Percentiles rank a stretch among this genome's conserved stretches.
Conservation (phyloP, 768 basidiomycete genomes). For the Pholiota molesta region DNA sequence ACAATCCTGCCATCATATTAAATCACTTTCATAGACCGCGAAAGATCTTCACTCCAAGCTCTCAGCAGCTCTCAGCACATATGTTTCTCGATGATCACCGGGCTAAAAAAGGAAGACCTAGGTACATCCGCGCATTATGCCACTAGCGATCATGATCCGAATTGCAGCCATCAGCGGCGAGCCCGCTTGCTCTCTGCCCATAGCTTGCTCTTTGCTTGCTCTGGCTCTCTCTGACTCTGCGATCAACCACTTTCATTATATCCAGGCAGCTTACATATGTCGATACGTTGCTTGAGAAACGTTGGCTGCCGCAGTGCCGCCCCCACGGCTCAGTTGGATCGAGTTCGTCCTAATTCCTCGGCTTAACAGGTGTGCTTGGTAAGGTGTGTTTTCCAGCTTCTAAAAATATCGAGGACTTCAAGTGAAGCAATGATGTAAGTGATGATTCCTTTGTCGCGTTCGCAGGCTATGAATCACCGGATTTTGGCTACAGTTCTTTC, state of each 20-base stretch:
- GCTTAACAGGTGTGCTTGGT: background rate
- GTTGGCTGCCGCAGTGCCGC: background rate
- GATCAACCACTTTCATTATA: background rate
- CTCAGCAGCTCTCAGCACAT: background rate
- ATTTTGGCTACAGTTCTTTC: background rate
- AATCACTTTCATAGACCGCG: background rate
- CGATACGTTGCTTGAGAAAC: slow-evolving; percentile 5
- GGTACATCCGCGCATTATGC: background rate
- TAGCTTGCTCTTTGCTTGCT: background rate
- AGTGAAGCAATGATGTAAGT: slow-evolving; percentile 1
- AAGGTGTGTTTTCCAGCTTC: slow-evolving; percentile 1
- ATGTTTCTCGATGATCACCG: background rate
- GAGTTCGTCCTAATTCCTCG: slow-evolving; percentile 9
- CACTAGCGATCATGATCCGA: background rate
- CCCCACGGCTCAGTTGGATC: slow-evolving; percentile 8
- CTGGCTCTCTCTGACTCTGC: background rate
- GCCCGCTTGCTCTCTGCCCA: background rate
- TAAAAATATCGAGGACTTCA: slow-evolving; percentile 4
- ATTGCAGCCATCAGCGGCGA: background rate
- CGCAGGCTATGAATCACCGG: background rate
- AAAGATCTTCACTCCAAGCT: background rate
- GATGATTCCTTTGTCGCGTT: background rate
- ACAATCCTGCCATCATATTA: background rate
- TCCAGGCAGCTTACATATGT: background rate
- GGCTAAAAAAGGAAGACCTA: background rate